Evolutionary conservation across 805 yeast genomes (phyloP).

Genomic region (Yarrowia porcina): DNA sequence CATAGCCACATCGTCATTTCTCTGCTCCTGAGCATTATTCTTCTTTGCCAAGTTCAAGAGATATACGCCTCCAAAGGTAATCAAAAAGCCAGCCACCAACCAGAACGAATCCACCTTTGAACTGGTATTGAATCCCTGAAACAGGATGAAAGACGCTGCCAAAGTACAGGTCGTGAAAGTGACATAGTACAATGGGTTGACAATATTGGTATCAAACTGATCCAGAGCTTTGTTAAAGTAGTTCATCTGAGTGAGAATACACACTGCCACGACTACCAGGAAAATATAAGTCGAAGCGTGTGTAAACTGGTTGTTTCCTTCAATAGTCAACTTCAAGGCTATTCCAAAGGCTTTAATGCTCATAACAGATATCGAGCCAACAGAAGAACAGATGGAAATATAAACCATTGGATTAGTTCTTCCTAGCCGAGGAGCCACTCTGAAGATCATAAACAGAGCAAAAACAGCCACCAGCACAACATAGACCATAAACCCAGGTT

Average conservation of each 20-base stretch:
- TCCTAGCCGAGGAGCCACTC: constrained; percentile 78
- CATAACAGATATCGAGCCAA: constrained; percentile 88
- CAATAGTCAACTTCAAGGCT: constrained; percentile 76
- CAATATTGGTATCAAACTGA: constrained; percentile 88
- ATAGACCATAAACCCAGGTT: constrained; percentile 69
- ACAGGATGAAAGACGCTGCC: constrained; percentile 78
- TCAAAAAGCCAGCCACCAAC: constrained; percentile 76
- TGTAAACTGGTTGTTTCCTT: constrained; percentile 84
- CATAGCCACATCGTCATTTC: constrained; percentile 37
- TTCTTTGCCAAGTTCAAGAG: constrained; percentile 63
- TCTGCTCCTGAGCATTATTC: constrained; percentile 36
- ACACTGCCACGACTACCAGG: constrained; percentile 69
- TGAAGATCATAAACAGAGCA: constrained; percentile 74
- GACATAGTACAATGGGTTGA: constrained; percentile 86
- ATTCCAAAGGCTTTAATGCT: constrained; percentile 91
- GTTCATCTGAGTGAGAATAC: constrained; percentile 89
- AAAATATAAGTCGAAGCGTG: constrained; percentile 82
- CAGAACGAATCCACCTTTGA: constrained; percentile 64
- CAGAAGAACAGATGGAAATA: constrained; percentile 83
- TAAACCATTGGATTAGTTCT: constrained; percentile 80
- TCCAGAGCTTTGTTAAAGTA: constrained; percentile 90
- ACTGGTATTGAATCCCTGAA: constrained; percentile 85
- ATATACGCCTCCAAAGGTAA: constrained; percentile 84
- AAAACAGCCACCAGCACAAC: constrained; percentile 61
- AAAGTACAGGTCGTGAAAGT: constrained; percentile 87